Conservation (phyloP, 306 rosid genomes). For the Styphnolobium japonicum region DNA sequence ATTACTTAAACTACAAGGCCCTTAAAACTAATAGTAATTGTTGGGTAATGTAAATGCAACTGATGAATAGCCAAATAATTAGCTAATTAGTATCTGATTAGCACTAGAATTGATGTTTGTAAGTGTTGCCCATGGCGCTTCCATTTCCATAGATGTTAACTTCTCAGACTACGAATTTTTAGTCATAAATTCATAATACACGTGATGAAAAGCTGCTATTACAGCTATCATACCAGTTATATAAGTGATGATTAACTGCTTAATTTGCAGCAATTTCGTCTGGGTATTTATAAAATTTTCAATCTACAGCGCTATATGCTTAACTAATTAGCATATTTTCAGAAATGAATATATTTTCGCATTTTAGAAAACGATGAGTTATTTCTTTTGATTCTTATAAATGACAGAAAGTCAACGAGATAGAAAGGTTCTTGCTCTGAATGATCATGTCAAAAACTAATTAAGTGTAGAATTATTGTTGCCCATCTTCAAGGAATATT, state of each 20-base stretch:
- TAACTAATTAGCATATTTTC: background rate
- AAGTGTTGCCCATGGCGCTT: background rate
- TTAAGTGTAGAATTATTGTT: constrained; percentile 6
- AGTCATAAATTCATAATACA: constrained; percentile 1
- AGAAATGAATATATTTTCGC: background rate
- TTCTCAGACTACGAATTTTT: background rate
- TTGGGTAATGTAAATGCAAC: background rate
- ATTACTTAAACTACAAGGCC: too few species aligned
- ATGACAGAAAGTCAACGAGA: constrained; percentile 30
- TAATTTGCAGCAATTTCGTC: background rate
- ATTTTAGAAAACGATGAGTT: background rate
- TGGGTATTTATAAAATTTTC: background rate
- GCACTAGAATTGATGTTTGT: background rate
- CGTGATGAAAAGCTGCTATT: background rate
- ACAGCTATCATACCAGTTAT: background rate
- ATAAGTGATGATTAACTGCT: background rate
- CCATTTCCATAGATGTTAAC: background rate
- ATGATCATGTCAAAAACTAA: constrained; percentile 29
- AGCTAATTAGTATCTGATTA: background rate
- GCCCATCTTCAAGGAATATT: constrained; percentile 25
- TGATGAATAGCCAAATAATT: background rate
- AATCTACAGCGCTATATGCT: background rate
- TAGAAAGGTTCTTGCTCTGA: constrained; percentile 20
- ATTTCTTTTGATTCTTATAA: background rate
- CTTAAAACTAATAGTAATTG: too few species aligned